Conservation (phyloP, 1,284 basidiomycete genomes). For the Ustilago lituana region DNA sequence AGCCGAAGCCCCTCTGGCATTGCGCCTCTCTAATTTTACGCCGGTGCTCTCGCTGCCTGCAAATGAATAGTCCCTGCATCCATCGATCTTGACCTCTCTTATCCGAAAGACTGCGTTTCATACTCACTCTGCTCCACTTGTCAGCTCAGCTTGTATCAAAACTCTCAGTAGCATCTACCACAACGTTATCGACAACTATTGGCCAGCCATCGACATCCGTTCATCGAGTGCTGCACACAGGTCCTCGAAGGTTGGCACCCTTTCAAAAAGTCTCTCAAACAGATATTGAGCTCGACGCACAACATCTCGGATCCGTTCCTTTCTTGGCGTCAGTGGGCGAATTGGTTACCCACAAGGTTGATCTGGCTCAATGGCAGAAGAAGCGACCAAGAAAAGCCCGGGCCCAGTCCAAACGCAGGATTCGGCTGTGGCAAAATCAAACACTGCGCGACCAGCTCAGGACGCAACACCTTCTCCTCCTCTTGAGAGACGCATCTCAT, state of each 20-base stretch:
- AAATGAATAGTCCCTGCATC: slow-evolving; percentile 2
- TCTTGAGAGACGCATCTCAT: slow-evolving; percentile 33
- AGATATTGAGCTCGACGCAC: no score
- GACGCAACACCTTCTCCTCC: slow-evolving; percentile 18
- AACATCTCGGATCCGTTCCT: no score
- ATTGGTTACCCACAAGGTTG: neutral
- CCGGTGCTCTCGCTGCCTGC: no score
- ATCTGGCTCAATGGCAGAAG: slow-evolving; percentile 11
- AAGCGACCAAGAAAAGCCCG: slow-evolving; percentile 4
- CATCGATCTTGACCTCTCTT: neutral
- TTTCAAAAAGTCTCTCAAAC: no score
- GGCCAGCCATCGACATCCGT: neutral
- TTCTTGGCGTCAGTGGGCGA: neutral
- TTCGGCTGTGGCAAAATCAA: slow-evolving; percentile 1
- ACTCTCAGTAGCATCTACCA: no score
- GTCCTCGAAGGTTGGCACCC: no score
- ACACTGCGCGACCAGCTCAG: slow-evolving; percentile 11
- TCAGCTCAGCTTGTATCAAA: no score
- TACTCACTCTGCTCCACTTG: neutral
- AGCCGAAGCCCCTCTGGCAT: slow-evolving; percentile 17
- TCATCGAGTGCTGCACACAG: neutral
- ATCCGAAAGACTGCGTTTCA: neutral
- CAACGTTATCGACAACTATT: neutral
- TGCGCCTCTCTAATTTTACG: neutral
- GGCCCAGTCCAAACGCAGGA: neutral